Percentiles rank a stretch among this genome's conserved stretches.
Evolutionary conservation across 202 grass and related monocot genomes (phyloP).

Genomic region (Carex sylvatica): DNA sequence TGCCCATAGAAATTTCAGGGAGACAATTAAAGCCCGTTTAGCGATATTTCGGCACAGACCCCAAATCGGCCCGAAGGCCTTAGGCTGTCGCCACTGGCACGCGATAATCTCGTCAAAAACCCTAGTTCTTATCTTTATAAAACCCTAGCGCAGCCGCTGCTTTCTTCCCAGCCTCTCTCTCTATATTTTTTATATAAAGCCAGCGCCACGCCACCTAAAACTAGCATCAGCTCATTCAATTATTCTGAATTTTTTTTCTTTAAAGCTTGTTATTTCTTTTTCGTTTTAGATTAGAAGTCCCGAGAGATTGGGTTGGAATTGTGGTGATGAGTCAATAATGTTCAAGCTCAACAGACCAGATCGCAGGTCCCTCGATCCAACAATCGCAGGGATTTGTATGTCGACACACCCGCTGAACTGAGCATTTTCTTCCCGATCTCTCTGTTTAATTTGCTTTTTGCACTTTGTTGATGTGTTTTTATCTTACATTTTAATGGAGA

Average conservation of each 20-base stretch:
- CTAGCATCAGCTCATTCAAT: background rate
- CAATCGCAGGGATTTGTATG: conserved; percentile 58
- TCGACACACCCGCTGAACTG: conserved; percentile 69
- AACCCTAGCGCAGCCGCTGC: background rate
- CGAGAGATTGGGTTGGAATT: conserved; percentile 41
- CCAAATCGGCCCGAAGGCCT: background rate
- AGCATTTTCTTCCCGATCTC: conserved; percentile 34
- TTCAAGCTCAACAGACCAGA: conserved; percentile 99
- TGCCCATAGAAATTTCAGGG: background rate
- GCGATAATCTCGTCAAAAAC: background rate
- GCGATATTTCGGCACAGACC: background rate
- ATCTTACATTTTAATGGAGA: background rate
- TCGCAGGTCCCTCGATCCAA: conserved; percentile 49
- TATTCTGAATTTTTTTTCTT: background rate
- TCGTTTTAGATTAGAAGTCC: background rate
- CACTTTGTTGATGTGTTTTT: background rate
- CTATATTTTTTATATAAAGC: background rate
- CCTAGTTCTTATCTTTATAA: conserved; percentile 17
- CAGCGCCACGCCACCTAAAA: background rate
- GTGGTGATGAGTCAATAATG: conserved; percentile 58
- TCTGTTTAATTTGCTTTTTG: background rate
- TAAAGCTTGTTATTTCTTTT: background rate
- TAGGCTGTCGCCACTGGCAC: background rate
- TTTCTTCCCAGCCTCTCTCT: background rate
- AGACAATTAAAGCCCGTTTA: background rate